Conservation (phyloP, 768 basidiomycete species). For the Amanita muscaria region DNA sequence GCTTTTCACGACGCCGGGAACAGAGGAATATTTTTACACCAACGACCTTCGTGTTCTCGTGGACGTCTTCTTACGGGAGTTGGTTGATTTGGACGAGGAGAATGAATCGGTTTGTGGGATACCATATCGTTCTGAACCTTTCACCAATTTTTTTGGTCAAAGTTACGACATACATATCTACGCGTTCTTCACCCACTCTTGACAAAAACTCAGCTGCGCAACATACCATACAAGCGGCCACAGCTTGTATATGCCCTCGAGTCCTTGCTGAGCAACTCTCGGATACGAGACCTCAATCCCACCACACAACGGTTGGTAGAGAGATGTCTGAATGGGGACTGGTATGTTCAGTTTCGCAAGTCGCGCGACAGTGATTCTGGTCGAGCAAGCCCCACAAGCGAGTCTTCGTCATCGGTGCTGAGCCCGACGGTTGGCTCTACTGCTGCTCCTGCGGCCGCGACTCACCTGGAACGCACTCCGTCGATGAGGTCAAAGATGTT, state of each 20-base stretch:
- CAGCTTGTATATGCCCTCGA: constrained; percentile 82
- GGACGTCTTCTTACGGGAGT: constrained; percentile 94
- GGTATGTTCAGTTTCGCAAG: constrained; percentile 69
- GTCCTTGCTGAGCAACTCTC: constrained; percentile 60
- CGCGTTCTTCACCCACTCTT: constrained; percentile 93
- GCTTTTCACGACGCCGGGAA: constrained; percentile 87
- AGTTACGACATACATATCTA: constrained; percentile 94
- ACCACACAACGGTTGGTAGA: constrained; percentile 91
- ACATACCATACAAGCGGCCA: constrained; percentile 82
- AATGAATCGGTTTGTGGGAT: constrained; percentile 67
- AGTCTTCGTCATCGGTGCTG: constrained; percentile 22
- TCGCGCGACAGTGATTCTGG: constrained; percentile 10
- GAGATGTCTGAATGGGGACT: constrained; percentile 78
- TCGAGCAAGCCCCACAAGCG: constrained; percentile 8
- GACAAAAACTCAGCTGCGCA: constrained; percentile 84
- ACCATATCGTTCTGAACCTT: constrained; percentile 4
- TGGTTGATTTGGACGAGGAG: constrained; percentile 87
- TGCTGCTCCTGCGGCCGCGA: constrained; percentile 26
- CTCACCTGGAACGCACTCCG: constrained; percentile 27
- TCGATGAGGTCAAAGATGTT: constrained; percentile 34
- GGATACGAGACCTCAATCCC: constrained; percentile 74
- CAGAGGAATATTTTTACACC: constrained; percentile 95
- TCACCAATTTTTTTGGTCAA: not conserved
- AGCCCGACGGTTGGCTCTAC: constrained; percentile 37
- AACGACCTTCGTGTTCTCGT: constrained; percentile 95